Evolutionary conservation across 495 filamentous ascomycete genomes (phyloP).

Genomic region (Lophiotrema nucula): DNA sequence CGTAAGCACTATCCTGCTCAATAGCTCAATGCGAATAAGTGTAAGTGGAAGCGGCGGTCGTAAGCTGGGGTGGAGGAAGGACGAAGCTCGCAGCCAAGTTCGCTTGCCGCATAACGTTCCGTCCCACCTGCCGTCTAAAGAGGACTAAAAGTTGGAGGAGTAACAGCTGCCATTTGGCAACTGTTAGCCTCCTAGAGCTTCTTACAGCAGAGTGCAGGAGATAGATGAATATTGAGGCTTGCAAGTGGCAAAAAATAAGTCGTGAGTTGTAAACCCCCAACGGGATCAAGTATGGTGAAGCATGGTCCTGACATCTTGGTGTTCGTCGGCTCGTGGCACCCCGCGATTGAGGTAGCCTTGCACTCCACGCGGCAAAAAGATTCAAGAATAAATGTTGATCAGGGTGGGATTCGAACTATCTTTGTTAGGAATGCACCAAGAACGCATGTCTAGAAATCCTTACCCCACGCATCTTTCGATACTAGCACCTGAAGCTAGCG

Average conservation of each 20-base stretch:
- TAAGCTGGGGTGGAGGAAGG: no score
- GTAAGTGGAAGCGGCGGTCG: no score
- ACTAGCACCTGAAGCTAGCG: conserved; percentile 30
- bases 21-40: no score
- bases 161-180: no score
- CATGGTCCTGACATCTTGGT: background rate
- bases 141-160: no score
- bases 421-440: no score
- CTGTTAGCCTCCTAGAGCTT: no score
- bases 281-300: background rate
- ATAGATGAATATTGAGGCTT: background rate
- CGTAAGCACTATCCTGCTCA: no score
- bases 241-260: background rate
- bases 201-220: background rate
- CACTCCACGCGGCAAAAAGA: background rate
- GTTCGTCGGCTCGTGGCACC: background rate
- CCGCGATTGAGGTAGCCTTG: background rate
- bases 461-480: conserved; percentile 20
- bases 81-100: no score
- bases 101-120: no score
- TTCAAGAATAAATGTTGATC: conserved; percentile 6
- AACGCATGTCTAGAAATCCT: no score
- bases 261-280: background rate
- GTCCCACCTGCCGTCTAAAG: no score
- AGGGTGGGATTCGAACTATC: conserved; percentile 29